Evolutionary conservation across 2,329 filamentous ascomycete species (phyloP), one percentile per base, ranked within the genome.

Genomic region (Colletotrichum spinosum): DNA sequence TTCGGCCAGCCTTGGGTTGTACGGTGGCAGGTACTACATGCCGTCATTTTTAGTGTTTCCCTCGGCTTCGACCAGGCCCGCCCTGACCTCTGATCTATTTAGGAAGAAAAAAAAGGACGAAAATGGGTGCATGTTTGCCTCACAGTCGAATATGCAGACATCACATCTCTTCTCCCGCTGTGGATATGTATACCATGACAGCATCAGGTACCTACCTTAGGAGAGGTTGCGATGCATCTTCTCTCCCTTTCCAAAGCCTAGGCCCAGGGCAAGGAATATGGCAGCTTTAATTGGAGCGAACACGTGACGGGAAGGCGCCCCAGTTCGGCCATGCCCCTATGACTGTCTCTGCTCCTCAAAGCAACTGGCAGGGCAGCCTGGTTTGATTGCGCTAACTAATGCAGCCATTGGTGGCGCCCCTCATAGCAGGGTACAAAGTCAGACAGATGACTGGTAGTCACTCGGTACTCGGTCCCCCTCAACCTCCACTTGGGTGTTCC

Each of bases 331-430:
- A 57, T 46, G 34, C 56, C 52, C 52, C 48, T 52, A 25, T 62
- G 58, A 44, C 63, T 65, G 57, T 58, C 58, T 37, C 25, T 25
- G 63, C 52, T 53, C 56, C 45, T 9, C 52, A 50, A 46, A 62
- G 58, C 58, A 61, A 35, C 49, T 52, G 44, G 46, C 46, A 65
- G 58, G 44, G 46, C 46, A 65, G 42, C 53, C 56, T 52, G 37
- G 51, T 65, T 65, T 67, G 56, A 56, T 60, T 67, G 65, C 65
- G 65, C 65, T 67, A 67, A 67, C 61, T 67, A 67, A 67, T 61
- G 52, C 61, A 48, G 53, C 50, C 53, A 25, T 41, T 41, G 44
- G 55, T 65, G 65, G 52, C 61, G 44, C 62, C 39, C 53, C 41
- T 35, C 55, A n/a, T 35, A 41, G 12, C 13, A 35, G 10, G 12